Percentiles rank a stretch among this genome's conserved stretches.
These are phyloP conservation scores for Aspergillus ibericus DNA, from an alignment of 2,329 filamentous ascomycete species.

Conservation along the genomic window DNA sequence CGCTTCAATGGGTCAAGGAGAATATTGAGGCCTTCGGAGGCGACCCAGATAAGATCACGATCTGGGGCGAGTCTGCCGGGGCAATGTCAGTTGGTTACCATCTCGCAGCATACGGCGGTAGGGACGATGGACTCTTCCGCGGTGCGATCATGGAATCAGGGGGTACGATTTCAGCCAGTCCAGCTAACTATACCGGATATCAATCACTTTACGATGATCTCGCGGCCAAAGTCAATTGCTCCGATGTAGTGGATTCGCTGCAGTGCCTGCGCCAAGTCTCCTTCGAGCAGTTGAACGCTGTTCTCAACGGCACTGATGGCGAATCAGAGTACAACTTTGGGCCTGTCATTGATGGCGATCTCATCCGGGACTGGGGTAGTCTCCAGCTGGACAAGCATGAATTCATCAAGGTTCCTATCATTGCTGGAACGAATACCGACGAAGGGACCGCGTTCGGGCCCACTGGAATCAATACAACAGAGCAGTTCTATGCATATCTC, in stretches of 20 bases:
- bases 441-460: slow-evolving; percentile 62
- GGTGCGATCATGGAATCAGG: slow-evolving; percentile 54
- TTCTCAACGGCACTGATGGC: slow-evolving; percentile 48
- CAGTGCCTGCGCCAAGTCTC: slow-evolving; percentile 64
- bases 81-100: slow-evolving; percentile 53
- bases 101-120: slow-evolving; percentile 55
- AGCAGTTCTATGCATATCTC: slow-evolving; percentile 51
- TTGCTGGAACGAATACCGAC: slow-evolving; percentile 65
- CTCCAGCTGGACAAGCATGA: slow-evolving; percentile 57
- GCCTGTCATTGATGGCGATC: slow-evolving; percentile 57
- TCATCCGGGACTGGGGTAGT: slow-evolving; percentile 55
- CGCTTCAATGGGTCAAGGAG: slow-evolving; percentile 39
- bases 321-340: slow-evolving; percentile 35
- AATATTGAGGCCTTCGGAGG: slow-evolving; percentile 39
- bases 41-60: slow-evolving; percentile 37
- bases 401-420: slow-evolving; percentile 64
- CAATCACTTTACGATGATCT: slow-evolving; percentile 61
- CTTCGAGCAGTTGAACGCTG: slow-evolving; percentile 59
- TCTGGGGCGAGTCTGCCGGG: slow-evolving; percentile 61
- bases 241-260: slow-evolving; percentile 56
- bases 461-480: slow-evolving; percentile 55
- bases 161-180: slow-evolving; percentile 51
- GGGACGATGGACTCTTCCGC: slow-evolving; percentile 56
- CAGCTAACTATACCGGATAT: slow-evolving; percentile 38
- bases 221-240: slow-evolving; percentile 61